These are phyloP conservation scores for Thyridium curvatum DNA, from an alignment of 2,329 filamentous ascomycete species.

Conservation along the genomic window DNA sequence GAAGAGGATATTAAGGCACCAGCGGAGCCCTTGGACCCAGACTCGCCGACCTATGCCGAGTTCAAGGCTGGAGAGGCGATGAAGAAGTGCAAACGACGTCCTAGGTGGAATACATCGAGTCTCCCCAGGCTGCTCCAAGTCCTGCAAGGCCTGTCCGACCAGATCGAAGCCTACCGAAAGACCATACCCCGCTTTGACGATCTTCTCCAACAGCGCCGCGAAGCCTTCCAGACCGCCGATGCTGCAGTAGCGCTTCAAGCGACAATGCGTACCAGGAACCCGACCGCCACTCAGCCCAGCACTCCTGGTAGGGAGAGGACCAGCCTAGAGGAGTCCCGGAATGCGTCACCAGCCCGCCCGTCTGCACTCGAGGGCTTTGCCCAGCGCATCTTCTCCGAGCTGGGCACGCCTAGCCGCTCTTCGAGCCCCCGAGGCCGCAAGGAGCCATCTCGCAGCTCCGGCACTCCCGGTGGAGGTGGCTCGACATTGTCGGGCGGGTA, in stretches of 20 bases:
- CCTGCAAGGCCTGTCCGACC: slow-evolving; percentile 53
- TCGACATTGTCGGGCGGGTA: slow-evolving; percentile 15
- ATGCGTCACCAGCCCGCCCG: slow-evolving; percentile 44
- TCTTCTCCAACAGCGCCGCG: slow-evolving; percentile 58
- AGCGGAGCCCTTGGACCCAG: slow-evolving; percentile 27
- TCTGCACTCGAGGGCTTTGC: slow-evolving; percentile 55
- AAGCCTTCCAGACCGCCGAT: slow-evolving; percentile 58
- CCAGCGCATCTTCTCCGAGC: slow-evolving; percentile 55
- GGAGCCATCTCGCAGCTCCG: slow-evolving; percentile 27
- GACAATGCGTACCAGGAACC: slow-evolving; percentile 3
- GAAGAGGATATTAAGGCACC: slow-evolving; percentile 13
- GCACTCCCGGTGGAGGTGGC: slow-evolving; percentile 2
- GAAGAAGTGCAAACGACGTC: slow-evolving; percentile 44
- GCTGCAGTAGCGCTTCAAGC: slow-evolving; percentile 25
- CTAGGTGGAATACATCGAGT: slow-evolving; percentile 43
- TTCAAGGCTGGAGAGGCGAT: slow-evolving; percentile 39
- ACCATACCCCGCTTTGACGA: slow-evolving; percentile 68
- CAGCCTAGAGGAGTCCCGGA: slow-evolving; percentile 38
- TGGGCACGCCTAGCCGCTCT: slow-evolving; percentile 46
- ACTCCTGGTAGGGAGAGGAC: slow-evolving; percentile 29
- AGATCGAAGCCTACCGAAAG: slow-evolving; percentile 55
- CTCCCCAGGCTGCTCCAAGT: slow-evolving; percentile 49
- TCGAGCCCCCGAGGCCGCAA: slow-evolving; percentile 44
- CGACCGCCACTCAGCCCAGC: slow-evolving; percentile 8
- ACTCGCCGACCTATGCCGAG: slow-evolving; percentile 31